These are phyloP conservation scores for Colletotrichum orbiculare DNA, from an alignment of 2,329 filamentous ascomycete genomes.

Conservation along the genomic window DNA sequence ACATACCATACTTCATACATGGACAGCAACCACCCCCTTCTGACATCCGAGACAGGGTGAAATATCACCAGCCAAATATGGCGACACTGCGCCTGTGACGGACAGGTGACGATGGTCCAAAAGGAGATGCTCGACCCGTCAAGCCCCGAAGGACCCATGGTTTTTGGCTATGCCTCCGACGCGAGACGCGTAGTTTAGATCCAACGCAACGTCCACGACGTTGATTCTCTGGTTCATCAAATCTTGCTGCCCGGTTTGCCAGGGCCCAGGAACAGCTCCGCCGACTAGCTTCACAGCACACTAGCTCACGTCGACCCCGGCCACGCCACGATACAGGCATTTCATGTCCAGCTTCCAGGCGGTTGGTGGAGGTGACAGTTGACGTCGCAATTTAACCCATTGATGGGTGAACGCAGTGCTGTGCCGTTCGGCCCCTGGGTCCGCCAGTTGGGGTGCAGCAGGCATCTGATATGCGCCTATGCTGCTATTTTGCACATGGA, in stretches of 20 bases:
- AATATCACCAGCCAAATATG: slow-evolving; percentile 8
- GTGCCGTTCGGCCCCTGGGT: background rate
- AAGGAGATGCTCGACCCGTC: slow-evolving; percentile 20
- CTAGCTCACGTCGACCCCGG: background rate
- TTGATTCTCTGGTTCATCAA: slow-evolving; percentile 27
- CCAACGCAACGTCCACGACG: slow-evolving; percentile 3
- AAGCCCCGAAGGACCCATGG: background rate
- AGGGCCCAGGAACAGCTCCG: slow-evolving; percentile 9
- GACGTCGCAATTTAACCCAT: slow-evolving; percentile 28
- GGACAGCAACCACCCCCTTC: slow-evolving; percentile 14
- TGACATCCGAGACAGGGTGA: slow-evolving; percentile 26
- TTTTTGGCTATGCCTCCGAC: no score
- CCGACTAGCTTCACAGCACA: background rate
- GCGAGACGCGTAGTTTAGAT: slow-evolving; percentile 8
- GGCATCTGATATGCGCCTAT: slow-evolving; percentile 8
- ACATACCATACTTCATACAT: slow-evolving; percentile 8
- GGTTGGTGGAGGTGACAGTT: slow-evolving; percentile 19
- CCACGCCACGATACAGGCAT: slow-evolving; percentile 8
- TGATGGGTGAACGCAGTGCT: slow-evolving; percentile 12
- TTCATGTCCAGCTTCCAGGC: slow-evolving; percentile 14
- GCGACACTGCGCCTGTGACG: slow-evolving; percentile 12
- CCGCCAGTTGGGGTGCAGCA: slow-evolving; percentile 4
- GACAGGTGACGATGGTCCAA: slow-evolving; percentile 18
- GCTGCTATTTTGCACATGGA: background rate
- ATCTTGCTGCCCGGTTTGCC: slow-evolving; percentile 11